A percentile compares a stretch with the other conserved stretches of the same genome.
phyloP scores from a whole-genome alignment of 2,329 filamentous ascomycete species.

The Coniochaeta sp. region DNA sequence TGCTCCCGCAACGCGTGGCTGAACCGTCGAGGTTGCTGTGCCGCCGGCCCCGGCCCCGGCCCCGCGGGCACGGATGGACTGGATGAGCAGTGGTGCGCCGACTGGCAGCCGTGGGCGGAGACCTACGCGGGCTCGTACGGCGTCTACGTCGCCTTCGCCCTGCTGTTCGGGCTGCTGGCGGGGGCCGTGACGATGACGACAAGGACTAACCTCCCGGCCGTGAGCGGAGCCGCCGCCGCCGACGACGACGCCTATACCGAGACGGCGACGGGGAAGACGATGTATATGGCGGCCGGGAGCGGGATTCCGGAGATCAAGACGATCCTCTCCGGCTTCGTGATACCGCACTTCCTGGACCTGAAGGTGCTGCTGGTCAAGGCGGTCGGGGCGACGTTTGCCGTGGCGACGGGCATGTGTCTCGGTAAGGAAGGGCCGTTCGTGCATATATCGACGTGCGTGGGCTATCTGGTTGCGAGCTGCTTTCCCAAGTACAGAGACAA shows the following conservation, averaged over 20 bases:
- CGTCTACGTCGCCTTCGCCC: conserved; percentile 18
- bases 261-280: conserved; percentile 28
- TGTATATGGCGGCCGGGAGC: conserved; percentile 52
- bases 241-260: conserved; percentile 9
- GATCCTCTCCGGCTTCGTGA: conserved; percentile 52
- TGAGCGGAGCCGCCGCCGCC: conserved; percentile 14
- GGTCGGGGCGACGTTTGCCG: conserved; percentile 50
- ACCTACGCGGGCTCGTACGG: conserved; percentile 14
- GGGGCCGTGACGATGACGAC: conserved; percentile 22
- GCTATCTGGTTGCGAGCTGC: conserved; percentile 41
- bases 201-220: conserved; percentile 37
- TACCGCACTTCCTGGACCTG: conserved; percentile 47
- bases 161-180: conserved; percentile 16
- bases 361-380: conserved; percentile 50
- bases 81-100: conserved; percentile 27
- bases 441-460: conserved; percentile 52
- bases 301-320: conserved; percentile 58
- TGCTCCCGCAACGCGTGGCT: conserved; percentile 36
- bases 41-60: neutral
- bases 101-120: conserved; percentile 35
- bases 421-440: conserved; percentile 58
- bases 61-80: neutral
- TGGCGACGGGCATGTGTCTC: conserved; percentile 51
- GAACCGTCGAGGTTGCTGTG: conserved; percentile 43
- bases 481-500: conserved; percentile 52